phyloP scores from a whole-genome alignment of 1,284 basidiomycete genomes.

The Golubevia pallescens region DNA sequence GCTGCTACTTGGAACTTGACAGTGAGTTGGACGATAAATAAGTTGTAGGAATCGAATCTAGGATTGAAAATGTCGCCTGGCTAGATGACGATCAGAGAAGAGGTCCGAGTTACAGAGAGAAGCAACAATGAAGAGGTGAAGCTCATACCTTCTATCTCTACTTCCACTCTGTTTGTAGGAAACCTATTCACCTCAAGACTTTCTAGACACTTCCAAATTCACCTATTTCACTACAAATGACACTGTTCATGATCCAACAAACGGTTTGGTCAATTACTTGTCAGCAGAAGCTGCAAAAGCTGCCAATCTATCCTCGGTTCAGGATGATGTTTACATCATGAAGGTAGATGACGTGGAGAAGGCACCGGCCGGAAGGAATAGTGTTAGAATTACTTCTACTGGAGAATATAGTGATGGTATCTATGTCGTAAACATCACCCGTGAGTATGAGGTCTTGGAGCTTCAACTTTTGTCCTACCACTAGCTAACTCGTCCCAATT shows the following conservation, averaged over 20 bases:
- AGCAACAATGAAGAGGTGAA: too few species aligned
- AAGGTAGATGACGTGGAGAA: conserved; percentile 35
- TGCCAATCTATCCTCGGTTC: conserved; percentile 46
- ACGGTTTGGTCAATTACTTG: conserved; percentile 52
- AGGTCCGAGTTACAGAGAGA: too few species aligned
- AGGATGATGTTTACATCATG: conserved; percentile 39
- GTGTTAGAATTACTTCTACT: conserved; percentile 50
- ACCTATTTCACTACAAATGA: neutral
- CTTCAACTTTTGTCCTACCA: too few species aligned
- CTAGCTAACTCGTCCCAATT: too few species aligned
- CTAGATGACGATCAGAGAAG: too few species aligned
- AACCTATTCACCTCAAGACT: neutral
- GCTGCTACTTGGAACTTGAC: neutral
- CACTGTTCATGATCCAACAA: conserved; percentile 14
- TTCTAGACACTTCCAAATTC: neutral
- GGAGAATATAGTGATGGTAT: conserved; percentile 45
- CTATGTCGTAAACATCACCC: conserved; percentile 23
- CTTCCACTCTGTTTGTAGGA: neutral
- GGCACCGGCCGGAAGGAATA: conserved; percentile 32
- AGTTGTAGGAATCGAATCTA: too few species aligned
- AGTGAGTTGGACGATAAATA: neutral
- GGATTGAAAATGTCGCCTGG: too few species aligned
- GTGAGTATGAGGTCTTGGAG: neutral
- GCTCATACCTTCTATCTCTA: too few species aligned
- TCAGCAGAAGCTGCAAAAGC: conserved; percentile 19